Evolutionary conservation across 345 rosid genomes (phyloP).

Genomic region (Noccaea caerulescens): DNA sequence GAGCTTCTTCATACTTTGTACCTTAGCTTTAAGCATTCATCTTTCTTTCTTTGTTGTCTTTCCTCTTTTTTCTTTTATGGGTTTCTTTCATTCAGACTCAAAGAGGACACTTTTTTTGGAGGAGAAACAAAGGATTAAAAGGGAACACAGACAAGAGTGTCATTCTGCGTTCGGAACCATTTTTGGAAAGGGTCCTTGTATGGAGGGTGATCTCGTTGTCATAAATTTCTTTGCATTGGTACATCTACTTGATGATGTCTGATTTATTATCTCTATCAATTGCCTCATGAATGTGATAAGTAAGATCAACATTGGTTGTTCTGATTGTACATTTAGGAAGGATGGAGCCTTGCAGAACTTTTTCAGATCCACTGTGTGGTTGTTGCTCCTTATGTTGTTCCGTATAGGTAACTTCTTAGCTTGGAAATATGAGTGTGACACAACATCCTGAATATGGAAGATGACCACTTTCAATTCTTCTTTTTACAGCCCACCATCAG

Average conservation of each 20-base stretch:
- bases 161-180: constrained; percentile 54
- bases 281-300: constrained; percentile 13
- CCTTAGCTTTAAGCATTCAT: background rate
- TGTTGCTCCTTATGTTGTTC: constrained; percentile 95
- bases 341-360: constrained; percentile 94
- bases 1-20: too few relatives aligned
- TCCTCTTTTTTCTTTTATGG: background rate
- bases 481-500: constrained; percentile 72
- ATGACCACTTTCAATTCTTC: constrained; percentile 17
- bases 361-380: constrained; percentile 68
- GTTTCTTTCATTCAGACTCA: constrained; percentile 41
- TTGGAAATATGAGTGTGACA: constrained; percentile 6
- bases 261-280: constrained; percentile 2
- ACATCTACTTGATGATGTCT: constrained; percentile 30
- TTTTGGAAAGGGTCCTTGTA: constrained; percentile 54
- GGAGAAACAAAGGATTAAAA: constrained; percentile 50
- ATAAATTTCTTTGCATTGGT: constrained; percentile 93
- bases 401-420: constrained; percentile 64
- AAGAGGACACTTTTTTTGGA: constrained; percentile 40
- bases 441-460: background rate
- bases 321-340: constrained; percentile 59
- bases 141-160: constrained; percentile 72
- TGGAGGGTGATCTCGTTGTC: constrained; percentile 69
- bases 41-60: background rate
- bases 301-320: constrained; percentile 1